Conservation (phyloP, 2,329 filamentous ascomycete species). For the Sclerotinia minor region DNA sequence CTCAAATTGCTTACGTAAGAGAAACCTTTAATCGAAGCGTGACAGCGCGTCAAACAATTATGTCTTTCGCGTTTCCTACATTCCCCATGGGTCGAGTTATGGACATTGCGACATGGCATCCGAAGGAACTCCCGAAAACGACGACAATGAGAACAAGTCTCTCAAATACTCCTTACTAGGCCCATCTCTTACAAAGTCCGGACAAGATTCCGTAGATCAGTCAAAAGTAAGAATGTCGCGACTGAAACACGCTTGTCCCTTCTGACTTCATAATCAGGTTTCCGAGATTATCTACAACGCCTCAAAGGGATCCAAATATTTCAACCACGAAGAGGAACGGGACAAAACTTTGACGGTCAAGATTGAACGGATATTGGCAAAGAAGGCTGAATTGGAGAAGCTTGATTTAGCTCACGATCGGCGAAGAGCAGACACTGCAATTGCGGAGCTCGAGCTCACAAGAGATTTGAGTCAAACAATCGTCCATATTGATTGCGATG, state of each 20-base stretch:
- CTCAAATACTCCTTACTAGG: conserved; percentile 89
- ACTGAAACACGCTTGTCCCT: conserved; percentile 14
- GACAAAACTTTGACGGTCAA: conserved; percentile 83
- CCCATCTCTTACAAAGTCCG: conserved; percentile 88
- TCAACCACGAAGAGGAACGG: conserved; percentile 82
- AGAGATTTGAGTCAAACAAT: conserved; percentile 82
- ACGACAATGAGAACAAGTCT: conserved; percentile 52
- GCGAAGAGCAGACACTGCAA: conserved; percentile 76
- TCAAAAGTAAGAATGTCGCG: conserved; percentile 62
- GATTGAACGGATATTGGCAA: conserved; percentile 75
- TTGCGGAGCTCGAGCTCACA: conserved; percentile 73
- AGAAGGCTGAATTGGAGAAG: conserved; percentile 73
- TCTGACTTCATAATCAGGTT: conserved; percentile 53
- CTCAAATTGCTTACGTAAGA: conserved; percentile 9
- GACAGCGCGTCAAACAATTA: conserved; percentile 18
- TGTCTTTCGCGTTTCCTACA: conserved; percentile 12
- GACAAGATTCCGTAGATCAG: conserved; percentile 92
- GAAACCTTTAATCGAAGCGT: neutral
- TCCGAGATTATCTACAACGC: conserved; percentile 97
- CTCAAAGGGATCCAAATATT: conserved; percentile 94
- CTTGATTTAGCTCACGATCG: conserved; percentile 72
- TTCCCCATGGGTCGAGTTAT: neutral
- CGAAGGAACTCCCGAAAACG: neutral
- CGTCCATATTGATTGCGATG: conserved; percentile 94
- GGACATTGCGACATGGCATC: conserved; percentile 21